Conservation (phyloP, 2,329 filamentous ascomycete genomes). For the Scleromitrula shiraiana region DNA sequence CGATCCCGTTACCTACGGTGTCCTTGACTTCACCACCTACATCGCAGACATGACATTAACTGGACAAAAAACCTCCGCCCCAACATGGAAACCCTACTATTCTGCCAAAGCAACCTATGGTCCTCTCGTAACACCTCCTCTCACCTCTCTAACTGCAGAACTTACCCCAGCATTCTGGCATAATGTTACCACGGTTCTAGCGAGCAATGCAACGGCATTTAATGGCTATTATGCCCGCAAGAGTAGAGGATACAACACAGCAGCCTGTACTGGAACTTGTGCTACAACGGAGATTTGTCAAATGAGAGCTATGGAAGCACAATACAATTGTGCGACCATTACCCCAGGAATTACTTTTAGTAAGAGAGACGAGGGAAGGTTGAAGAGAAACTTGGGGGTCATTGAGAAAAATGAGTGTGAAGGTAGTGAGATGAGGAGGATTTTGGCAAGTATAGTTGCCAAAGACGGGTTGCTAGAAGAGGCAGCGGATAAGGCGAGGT, state of each 20-base stretch:
- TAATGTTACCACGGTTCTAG: constrained; percentile 43
- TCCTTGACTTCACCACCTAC: constrained; percentile 29
- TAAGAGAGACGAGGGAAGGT: constrained; percentile 7
- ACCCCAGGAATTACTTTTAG: constrained; percentile 10
- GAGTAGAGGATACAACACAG: constrained; percentile 36
- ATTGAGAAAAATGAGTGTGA: constrained; percentile 8
- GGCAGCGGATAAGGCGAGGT: neutral
- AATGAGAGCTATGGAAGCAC: constrained; percentile 42
- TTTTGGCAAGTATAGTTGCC: constrained; percentile 6
- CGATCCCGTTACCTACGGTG: constrained; percentile 28
- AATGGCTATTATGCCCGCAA: constrained; percentile 40
- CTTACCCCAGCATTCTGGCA: constrained; percentile 53
- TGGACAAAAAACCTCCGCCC: constrained; percentile 13
- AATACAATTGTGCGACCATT: constrained; percentile 36
- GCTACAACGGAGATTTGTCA: constrained; percentile 41
- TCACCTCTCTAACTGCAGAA: constrained; percentile 33
- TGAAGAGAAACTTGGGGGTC: constrained; percentile 1
- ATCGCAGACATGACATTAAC: constrained; percentile 27
- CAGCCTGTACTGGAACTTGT: constrained; percentile 37
- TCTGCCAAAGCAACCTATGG: constrained; percentile 29
- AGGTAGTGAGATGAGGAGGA: constrained; percentile 5
- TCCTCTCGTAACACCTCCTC: constrained; percentile 32
- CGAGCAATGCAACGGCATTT: constrained; percentile 37
- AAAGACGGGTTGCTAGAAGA: constrained; percentile 9
- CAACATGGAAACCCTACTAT: constrained; percentile 27